A percentile compares a stretch with the other conserved stretches of the same genome.
Conservation (phyloP, 169 alveolate genomes). For the Toxoplasma gondii region DNA sequence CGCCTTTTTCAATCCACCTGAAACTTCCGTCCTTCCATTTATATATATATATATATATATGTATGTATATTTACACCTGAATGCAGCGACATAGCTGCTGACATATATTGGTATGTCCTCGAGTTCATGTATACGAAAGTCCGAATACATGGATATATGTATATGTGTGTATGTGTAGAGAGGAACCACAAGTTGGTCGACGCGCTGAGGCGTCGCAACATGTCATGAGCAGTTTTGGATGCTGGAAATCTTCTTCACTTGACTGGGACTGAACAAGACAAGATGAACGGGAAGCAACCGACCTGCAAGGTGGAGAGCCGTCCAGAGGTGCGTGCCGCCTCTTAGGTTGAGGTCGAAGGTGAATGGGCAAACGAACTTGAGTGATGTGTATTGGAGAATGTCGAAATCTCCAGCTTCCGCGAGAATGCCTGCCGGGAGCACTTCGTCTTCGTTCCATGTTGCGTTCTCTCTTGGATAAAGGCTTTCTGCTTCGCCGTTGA, state of each 20-base stretch:
- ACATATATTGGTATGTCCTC: too few species aligned
- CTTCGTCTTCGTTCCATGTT: neutral
- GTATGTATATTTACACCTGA: neutral
- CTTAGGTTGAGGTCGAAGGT: conserved; percentile 34
- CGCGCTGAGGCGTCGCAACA: neutral
- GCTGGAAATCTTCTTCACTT: neutral
- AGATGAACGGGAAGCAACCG: neutral
- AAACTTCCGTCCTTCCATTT: neutral
- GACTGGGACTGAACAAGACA: neutral
- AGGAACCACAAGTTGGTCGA: too few species aligned
- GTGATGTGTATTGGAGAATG: neutral
- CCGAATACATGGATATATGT: neutral
- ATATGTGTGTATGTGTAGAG: too few species aligned
- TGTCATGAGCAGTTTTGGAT: neutral
- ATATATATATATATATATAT: conserved; percentile 10
- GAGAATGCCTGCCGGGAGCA: neutral
- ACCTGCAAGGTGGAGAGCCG: conserved; percentile 55
- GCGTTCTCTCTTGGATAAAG: neutral
- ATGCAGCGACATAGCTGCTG: neutral
- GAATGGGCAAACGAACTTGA: neutral
- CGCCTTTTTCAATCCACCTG: neutral
- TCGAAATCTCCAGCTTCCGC: neutral
- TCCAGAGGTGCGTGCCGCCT: conserved; percentile 35
- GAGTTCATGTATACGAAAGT: neutral
- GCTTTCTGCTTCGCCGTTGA: neutral